Evolutionary conservation across 306 rosid genomes (phyloP).

Genomic region (Quercus ilex): DNA sequence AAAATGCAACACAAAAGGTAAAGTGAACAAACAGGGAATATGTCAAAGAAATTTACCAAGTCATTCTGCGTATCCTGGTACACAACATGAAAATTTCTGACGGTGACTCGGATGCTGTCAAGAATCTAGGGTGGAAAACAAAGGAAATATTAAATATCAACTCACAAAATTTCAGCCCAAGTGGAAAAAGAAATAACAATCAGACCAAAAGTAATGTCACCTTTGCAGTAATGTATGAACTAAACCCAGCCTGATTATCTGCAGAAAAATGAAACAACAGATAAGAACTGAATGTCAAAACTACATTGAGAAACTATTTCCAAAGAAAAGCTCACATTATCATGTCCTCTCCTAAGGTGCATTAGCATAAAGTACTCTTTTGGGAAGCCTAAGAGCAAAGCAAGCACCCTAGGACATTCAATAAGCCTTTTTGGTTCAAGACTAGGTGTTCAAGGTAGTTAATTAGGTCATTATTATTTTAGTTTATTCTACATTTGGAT

Average conservation of each 20-base stretch:
- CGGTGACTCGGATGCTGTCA: slow-evolving; percentile 91
- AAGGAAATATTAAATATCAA: slow-evolving; percentile 3
- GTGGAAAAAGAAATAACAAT: slow-evolving; percentile 10
- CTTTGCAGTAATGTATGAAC: slow-evolving; percentile 78
- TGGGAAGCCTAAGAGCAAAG: too few relatives aligned
- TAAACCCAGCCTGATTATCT: slow-evolving; percentile 84
- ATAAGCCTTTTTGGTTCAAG: too few relatives aligned
- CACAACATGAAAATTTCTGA: slow-evolving; percentile 68
- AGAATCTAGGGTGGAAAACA: slow-evolving; percentile 45
- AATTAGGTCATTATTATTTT: too few relatives aligned
- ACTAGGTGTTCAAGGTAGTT: too few relatives aligned
- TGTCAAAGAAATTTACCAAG: slow-evolving; percentile 40
- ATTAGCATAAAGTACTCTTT: too few relatives aligned
- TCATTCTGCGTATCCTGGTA: slow-evolving; percentile 52
- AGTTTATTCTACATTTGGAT: too few relatives aligned
- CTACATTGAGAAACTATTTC: background rate
- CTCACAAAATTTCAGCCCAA: slow-evolving; percentile 3
- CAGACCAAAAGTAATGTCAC: slow-evolving; percentile 38
- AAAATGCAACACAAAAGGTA: background rate
- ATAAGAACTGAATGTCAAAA: slow-evolving; percentile 18
- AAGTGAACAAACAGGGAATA: background rate
- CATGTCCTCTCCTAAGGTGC: background rate
- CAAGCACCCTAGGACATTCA: too few relatives aligned
- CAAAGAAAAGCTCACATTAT: background rate
- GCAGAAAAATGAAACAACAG: slow-evolving; percentile 30